Evolutionary conservation across 2,329 filamentous ascomycete species (phyloP).

Genomic region (Alternaria ethzedia): DNA sequence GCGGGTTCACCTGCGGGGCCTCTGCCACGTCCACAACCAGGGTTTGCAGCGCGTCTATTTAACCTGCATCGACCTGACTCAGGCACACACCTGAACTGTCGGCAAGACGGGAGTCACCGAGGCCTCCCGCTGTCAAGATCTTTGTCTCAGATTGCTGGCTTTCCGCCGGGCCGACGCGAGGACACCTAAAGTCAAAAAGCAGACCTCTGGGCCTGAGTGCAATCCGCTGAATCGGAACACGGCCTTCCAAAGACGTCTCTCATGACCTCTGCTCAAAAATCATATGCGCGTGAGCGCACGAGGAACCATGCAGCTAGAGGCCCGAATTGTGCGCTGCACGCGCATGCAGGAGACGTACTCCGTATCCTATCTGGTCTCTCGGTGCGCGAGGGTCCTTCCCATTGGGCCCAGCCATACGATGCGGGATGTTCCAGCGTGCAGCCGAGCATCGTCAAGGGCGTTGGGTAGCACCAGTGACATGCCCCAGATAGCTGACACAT

Average conservation of each 20-base stretch:
- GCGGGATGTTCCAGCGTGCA: background rate
- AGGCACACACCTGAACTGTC: background rate
- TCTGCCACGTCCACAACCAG: background rate
- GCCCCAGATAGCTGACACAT: background rate
- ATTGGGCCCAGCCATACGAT: background rate
- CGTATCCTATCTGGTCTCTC: background rate
- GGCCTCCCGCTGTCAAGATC: slow-evolving; percentile 4
- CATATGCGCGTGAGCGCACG: background rate
- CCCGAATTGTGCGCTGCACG: background rate
- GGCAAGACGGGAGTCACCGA: background rate
- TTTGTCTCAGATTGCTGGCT: background rate
- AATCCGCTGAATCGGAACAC: background rate
- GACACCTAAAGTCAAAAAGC: background rate
- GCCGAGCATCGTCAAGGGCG: background rate
- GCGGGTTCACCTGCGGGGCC: background rate
- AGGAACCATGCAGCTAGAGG: background rate
- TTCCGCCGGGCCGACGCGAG: background rate
- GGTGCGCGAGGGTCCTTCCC: background rate
- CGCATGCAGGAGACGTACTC: background rate
- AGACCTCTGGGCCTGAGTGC: background rate
- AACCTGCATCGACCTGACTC: background rate
- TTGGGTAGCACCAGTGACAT: background rate
- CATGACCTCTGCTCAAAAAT: background rate
- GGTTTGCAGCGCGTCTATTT: background rate
- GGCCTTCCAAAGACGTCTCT: background rate